Evolutionary conservation across 306 rosid species (phyloP), one percentile per base, ranked within the genome.

Genomic region (Comarum palustre): DNA sequence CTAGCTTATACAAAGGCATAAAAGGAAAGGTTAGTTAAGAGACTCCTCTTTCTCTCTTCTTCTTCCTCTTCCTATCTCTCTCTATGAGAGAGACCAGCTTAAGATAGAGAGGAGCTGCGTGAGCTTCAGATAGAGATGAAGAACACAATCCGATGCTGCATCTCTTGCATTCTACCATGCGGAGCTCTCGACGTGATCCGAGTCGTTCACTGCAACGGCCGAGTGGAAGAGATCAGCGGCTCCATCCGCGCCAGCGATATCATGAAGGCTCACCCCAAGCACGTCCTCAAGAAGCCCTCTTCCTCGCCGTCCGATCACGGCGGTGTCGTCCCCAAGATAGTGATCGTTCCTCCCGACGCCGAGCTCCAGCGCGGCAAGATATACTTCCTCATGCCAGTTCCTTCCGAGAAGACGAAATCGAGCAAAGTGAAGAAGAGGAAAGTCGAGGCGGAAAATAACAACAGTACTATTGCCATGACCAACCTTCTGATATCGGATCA

Each of bases 131-230:
- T 10, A 54, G 62, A 55, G 24, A 91, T 91, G 98, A 91, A 86
- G 73, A 91, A 91, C 79, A 82, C 86, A 79, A 85, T 94, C 36
- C 75, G 96, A 77, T 91, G 97, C 80, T 94, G 91, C 88, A 91
- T 94, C 82, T 91, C 98, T 73, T 94, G 98, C 95, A 89, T 94
- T 82, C 89, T 94, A 0, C 98, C 98, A 24, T 94, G 97, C 8
- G 98, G 98, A 5, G 89, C 91, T 36, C 88, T 94, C 0, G 98
- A 94, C 78, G 98, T 94, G 1, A 82, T 94, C 77, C 85, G 98
- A 17, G 90, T 94, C 69, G 98, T 94, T 15, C 98, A 94, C 85
- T 84, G 82, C 65, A 85, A 89, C 68, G 98, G 98, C 11, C 81
- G 85, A 10, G 96, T 94, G 0, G 92, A 94, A 59, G 98, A 94